Conservation (phyloP, 345 rosid genomes). For the Trapa incisa region DNA sequence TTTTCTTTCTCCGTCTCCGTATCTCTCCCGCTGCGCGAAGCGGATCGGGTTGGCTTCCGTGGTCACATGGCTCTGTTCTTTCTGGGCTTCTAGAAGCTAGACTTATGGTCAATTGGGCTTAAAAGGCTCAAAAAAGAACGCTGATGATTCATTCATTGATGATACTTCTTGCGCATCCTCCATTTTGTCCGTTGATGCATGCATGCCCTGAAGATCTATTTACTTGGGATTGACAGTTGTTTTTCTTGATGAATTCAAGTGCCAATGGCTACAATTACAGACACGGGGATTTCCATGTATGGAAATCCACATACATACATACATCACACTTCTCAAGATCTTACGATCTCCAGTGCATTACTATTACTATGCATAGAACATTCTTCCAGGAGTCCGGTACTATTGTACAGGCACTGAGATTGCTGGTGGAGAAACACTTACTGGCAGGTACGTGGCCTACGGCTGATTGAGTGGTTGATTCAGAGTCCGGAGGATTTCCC, state of each 20-base stretch:
- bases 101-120: background rate
- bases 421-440: background rate
- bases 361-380: background rate
- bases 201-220: too few species aligned
- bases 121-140: background rate
- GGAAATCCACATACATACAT: too few species aligned
- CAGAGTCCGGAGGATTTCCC: background rate
- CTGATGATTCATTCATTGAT: too few species aligned
- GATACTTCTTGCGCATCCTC: too few species aligned
- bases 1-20: constrained; percentile 8
- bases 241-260: too few species aligned
- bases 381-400: background rate
- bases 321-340: background rate
- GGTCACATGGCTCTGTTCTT: background rate
- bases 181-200: too few species aligned
- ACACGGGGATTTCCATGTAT: too few species aligned
- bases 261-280: too few species aligned
- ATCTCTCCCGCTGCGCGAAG: background rate
- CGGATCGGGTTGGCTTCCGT: background rate
- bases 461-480: background rate
- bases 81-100: background rate
- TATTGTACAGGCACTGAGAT: background rate
- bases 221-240: too few species aligned
- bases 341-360: background rate
- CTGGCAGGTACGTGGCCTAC: background rate